phyloP scores from a whole-genome alignment of 345 rosid genomes.

The Trapa incisa region DNA sequence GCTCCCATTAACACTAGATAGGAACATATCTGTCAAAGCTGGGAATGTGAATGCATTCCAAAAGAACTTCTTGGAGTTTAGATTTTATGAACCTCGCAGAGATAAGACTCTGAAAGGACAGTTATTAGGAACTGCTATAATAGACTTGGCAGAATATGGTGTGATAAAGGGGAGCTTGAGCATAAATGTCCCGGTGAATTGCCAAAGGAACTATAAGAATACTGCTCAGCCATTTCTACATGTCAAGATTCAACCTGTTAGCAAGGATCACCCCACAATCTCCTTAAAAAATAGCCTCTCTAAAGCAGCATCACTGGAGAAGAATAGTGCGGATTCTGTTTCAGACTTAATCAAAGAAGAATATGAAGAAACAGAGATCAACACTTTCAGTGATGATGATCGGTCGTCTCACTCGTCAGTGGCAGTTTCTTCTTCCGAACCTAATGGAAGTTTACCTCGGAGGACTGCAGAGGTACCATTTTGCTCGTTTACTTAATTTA shows the following conservation, averaged over 20 bases:
- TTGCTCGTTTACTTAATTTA: not conserved
- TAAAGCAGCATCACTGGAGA: conserved; percentile 26
- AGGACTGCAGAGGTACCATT: conserved; percentile 34
- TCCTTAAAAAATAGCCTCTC: conserved; percentile 26
- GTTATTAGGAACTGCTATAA: conserved; percentile 58
- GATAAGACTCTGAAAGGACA: conserved; percentile 50
- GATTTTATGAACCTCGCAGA: conserved; percentile 79
- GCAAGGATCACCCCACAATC: conserved; percentile 27
- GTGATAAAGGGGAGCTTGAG: conserved; percentile 36
- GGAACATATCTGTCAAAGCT: conserved; percentile 45
- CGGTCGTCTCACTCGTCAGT: conserved; percentile 69
- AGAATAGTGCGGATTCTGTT: conserved; percentile 52
- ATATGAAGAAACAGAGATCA: conserved; percentile 61
- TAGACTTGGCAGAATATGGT: conserved; percentile 74
- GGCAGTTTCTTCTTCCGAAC: conserved; percentile 36
- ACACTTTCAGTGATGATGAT: conserved; percentile 67
- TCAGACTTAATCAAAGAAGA: conserved; percentile 68
- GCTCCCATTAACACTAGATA: conserved; percentile 51
- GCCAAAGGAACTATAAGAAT: conserved; percentile 61
- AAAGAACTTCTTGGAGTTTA: conserved; percentile 58
- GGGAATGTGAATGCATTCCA: conserved; percentile 40
- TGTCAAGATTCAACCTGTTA: conserved; percentile 45
- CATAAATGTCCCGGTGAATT: conserved; percentile 52
- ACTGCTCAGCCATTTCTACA: conserved; percentile 58
- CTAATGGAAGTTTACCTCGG: conserved; percentile 35